phyloP scores from a whole-genome alignment of 768 basidiomycete genomes.

The Rhizopogon salebrosus region DNA sequence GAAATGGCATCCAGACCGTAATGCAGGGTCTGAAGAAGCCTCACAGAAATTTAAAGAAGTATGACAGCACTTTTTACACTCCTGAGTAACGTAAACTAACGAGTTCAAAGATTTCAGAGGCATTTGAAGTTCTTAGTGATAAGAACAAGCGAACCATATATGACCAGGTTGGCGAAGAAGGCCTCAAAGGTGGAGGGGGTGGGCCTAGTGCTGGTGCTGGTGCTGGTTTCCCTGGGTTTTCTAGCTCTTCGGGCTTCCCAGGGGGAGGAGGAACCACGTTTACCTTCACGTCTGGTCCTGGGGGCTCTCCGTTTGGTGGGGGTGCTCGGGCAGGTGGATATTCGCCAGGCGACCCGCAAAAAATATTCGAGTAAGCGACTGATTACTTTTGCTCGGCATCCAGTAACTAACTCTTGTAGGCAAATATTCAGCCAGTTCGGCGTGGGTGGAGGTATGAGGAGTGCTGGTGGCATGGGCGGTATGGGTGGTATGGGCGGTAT shows the following conservation, averaged over 20 bases:
- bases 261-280: constrained; percentile 47
- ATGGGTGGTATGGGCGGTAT: constrained; percentile 32
- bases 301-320: constrained; percentile 34
- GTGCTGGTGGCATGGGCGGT: neutral
- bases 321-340: constrained; percentile 46
- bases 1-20: constrained; percentile 95
- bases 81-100: neutral
- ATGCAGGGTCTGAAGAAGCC: constrained; percentile 79
- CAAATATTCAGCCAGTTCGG: constrained; percentile 42
- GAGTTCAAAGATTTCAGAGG: constrained; percentile 73
- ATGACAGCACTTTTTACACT: neutral
- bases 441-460: constrained; percentile 30
- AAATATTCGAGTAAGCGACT: constrained; percentile 77
- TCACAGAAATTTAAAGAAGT: constrained; percentile 92
- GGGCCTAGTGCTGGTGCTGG: constrained; percentile 40
- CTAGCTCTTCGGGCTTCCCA: constrained; percentile 42
- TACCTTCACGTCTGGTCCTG: constrained; percentile 48
- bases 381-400: neutral
- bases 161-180: constrained; percentile 94
- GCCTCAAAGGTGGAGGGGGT: constrained; percentile 70
- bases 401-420: constrained; percentile 29
- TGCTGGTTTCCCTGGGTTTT: constrained; percentile 32
- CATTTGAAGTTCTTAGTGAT: constrained; percentile 92
- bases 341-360: constrained; percentile 75
- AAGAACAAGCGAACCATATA: constrained; percentile 80